phyloP scores from a whole-genome alignment of 306 rosid genomes.

The Hippophae rhamnoides region DNA sequence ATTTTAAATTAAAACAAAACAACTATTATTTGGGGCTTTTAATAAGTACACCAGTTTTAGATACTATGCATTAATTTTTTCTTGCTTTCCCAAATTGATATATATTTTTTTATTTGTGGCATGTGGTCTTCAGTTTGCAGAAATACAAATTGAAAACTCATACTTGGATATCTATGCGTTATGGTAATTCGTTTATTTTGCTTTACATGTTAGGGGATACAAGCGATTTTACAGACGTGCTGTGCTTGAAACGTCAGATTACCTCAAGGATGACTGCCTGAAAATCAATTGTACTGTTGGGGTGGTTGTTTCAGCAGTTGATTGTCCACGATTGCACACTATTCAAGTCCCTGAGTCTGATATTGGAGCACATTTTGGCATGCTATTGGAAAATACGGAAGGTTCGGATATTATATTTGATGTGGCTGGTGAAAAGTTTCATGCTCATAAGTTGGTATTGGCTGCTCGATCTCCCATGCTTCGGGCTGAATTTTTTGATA shows the following conservation, averaged over 20 bases:
- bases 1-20: too few relatives aligned
- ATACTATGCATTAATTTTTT: too few relatives aligned
- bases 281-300: constrained; percentile 98
- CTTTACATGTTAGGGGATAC: constrained; percentile 60
- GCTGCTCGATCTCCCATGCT: constrained; percentile 82
- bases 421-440: constrained; percentile 73
- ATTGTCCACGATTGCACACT: constrained; percentile 63
- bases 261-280: constrained; percentile 88
- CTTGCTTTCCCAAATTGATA: too few relatives aligned
- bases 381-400: constrained; percentile 73
- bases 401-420: constrained; percentile 72
- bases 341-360: constrained; percentile 87
- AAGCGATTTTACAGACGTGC: constrained; percentile 82
- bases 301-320: constrained; percentile 79
- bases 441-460: constrained; percentile 77
- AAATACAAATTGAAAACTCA: not conserved
- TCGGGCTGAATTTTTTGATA: constrained; percentile 44
- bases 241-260: constrained; percentile 63
- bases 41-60: too few relatives aligned
- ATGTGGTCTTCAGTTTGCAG: not conserved
- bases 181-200: not conserved
- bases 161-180: not conserved
- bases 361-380: constrained; percentile 60
- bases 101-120: too few relatives aligned
- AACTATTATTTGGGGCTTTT: too few relatives aligned